Percentiles rank a stretch among this genome's conserved stretches.
Conservation (phyloP, 139 green algal genomes). For the Tetradesmus lagerheimii region DNA sequence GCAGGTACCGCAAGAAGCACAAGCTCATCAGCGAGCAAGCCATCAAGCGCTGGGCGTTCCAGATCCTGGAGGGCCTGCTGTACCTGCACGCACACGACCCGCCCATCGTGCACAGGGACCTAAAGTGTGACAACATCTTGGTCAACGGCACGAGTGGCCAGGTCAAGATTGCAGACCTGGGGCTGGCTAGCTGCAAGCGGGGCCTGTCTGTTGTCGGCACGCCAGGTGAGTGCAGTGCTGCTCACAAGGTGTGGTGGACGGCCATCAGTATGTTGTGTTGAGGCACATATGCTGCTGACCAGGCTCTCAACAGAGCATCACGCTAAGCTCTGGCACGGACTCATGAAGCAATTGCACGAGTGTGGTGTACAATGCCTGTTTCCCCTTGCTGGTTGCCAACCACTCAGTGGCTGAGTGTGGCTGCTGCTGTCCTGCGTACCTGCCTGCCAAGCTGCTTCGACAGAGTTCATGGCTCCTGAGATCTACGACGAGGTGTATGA, state of each 20-base stretch:
- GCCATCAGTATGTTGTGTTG: too few relatives aligned
- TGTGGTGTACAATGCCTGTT: too few relatives aligned
- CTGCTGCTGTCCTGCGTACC: not conserved
- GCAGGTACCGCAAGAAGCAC: constrained; percentile 81
- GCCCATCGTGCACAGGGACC: constrained; percentile 78
- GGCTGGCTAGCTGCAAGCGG: constrained; percentile 83
- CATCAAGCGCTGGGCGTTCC: constrained; percentile 93
- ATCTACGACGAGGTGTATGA: constrained; percentile 98
- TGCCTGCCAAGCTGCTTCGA: not conserved
- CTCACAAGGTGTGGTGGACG: too few relatives aligned
- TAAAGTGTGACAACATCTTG: constrained; percentile 98
- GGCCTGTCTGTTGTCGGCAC: constrained; percentile 51
- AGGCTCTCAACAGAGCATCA: too few relatives aligned
- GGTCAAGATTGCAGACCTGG: constrained; percentile 99
- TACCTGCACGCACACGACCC: constrained; percentile 94
- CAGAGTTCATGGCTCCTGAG: constrained; percentile 99
- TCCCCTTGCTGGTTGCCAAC: too few relatives aligned
- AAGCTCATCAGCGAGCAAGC: constrained; percentile 60
- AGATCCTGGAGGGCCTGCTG: constrained; percentile 96
- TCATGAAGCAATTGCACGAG: too few relatives aligned
- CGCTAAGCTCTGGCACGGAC: too few relatives aligned
- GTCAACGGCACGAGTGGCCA: constrained; percentile 89
- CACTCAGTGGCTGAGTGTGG: not conserved
- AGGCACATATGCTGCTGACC: too few relatives aligned
- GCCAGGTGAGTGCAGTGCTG: constrained; percentile 3